Evolutionary conservation across 1,284 basidiomycete genomes (phyloP).

Genomic region (Heterobasidion irregulare): DNA sequence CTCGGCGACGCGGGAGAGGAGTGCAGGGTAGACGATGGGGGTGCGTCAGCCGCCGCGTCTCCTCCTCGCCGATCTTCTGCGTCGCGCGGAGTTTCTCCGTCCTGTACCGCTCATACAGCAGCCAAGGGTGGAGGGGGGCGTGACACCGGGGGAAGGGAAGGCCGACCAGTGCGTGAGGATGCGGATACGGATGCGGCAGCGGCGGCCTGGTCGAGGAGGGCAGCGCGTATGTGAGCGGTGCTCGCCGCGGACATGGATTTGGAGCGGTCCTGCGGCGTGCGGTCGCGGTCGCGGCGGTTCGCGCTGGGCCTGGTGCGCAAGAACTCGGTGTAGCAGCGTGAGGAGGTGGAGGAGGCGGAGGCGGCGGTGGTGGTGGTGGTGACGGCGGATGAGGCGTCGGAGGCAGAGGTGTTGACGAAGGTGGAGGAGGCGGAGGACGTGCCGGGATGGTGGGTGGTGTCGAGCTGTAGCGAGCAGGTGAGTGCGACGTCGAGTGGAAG

Average conservation of each 20-base stretch:
- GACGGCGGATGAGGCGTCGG: conserved; percentile 12
- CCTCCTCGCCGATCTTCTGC: too few relatives aligned
- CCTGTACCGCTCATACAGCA: too few relatives aligned
- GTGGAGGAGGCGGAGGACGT: conserved; percentile 50
- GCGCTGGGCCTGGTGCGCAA: conserved; percentile 37
- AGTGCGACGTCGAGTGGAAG: too few relatives aligned
- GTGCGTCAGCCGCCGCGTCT: too few relatives aligned
- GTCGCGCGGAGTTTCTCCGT: too few relatives aligned
- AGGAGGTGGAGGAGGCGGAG: conserved; percentile 11
- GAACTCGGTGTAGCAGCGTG: conserved; percentile 49
- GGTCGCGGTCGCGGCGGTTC: conserved; percentile 49
- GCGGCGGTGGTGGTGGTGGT: conserved; percentile 32
- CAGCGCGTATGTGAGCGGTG: conserved; percentile 24
- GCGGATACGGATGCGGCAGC: conserved; percentile 22
- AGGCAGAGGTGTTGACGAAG: conserved; percentile 31
- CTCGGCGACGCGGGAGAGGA: too few relatives aligned
- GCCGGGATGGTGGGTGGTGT: conserved; percentile 39
- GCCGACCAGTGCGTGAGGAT: conserved; percentile 5
- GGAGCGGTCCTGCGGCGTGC: too few relatives aligned
- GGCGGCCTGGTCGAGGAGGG: conserved; percentile 24
- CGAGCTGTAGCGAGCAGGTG: conserved; percentile 38
- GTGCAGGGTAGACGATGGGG: too few relatives aligned
- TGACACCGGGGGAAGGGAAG: conserved; percentile 14
- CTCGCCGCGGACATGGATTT: conserved; percentile 62
- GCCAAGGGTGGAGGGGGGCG: background rate